Evolutionary conservation across 768 basidiomycete genomes (phyloP).

Genomic region (Leucocoprinus birnbaumii): DNA sequence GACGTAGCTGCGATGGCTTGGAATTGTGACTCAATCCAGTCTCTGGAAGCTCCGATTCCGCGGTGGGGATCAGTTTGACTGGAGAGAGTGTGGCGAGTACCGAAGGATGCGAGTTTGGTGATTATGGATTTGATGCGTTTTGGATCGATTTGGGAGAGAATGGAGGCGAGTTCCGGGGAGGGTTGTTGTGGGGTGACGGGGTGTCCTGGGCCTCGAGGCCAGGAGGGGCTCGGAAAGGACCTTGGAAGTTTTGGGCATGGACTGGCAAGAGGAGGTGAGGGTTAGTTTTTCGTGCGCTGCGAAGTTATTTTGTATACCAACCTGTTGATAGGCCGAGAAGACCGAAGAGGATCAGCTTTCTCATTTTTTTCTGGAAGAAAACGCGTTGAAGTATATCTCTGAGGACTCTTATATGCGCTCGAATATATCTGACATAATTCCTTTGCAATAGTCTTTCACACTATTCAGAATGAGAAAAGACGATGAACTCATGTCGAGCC

Average conservation of each 20-base stretch:
- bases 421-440: too few relatives aligned
- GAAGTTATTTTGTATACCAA: neutral
- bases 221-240: constrained; percentile 20
- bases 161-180: constrained; percentile 37
- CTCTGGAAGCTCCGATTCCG: constrained; percentile 52
- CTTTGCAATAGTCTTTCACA: neutral
- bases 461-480: neutral
- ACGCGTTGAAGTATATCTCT: too few relatives aligned
- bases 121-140: constrained; percentile 44
- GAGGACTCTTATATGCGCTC: neutral
- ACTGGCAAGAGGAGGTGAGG: neutral
- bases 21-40: constrained; percentile 53
- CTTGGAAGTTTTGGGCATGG: neutral
- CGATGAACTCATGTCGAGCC: constrained; percentile 4
- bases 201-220: constrained; percentile 51
- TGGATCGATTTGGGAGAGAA: constrained; percentile 45
- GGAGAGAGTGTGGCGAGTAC: constrained; percentile 52
- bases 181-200: constrained; percentile 39
- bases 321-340: neutral
- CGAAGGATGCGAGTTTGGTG: constrained; percentile 51
- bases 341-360: neutral
- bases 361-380: neutral
- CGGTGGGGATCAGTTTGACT: constrained; percentile 49
- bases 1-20: constrained; percentile 33
- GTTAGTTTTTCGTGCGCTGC: neutral